These are phyloP conservation scores for Colletotrichum siamense DNA, from an alignment of 2,329 filamentous ascomycete species.

Conservation along the genomic window DNA sequence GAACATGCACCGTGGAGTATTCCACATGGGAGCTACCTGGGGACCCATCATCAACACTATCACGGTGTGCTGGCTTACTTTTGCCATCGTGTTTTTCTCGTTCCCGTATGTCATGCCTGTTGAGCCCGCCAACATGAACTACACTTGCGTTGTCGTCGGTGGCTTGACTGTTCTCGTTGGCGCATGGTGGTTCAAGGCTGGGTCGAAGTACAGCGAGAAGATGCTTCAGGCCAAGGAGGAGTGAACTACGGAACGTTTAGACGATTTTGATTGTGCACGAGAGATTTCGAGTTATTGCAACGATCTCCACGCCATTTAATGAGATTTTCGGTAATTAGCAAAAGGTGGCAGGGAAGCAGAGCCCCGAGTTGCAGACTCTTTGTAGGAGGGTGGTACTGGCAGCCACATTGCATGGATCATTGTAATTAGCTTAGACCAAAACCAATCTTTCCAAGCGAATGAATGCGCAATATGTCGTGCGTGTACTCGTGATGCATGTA, in stretches of 20 bases:
- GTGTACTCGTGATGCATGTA: background rate
- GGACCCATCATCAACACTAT: conserved; percentile 41
- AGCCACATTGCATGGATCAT: background rate
- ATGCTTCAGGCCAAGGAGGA: conserved; percentile 41
- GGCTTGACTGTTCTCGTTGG: conserved; percentile 40
- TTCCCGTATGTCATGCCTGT: conserved; percentile 48
- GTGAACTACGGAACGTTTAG: background rate
- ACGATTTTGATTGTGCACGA: background rate
- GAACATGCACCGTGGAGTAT: conserved; percentile 44
- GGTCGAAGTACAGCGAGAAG: conserved; percentile 39
- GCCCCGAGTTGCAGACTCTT: background rate
- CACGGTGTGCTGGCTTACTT: conserved; percentile 40
- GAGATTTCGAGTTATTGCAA: background rate
- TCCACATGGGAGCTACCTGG: conserved; percentile 36
- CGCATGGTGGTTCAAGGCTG: conserved; percentile 48
- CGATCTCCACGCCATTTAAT: background rate
- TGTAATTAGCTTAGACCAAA: background rate
- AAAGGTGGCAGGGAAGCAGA: background rate
- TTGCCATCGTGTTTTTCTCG: conserved; percentile 49
- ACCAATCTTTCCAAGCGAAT: background rate
- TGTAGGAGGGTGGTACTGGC: background rate
- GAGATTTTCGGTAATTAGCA: background rate
- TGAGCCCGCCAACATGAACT: conserved; percentile 48
- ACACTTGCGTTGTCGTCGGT: conserved; percentile 52
- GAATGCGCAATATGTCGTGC: background rate